Percentiles rank a stretch among this genome's conserved stretches.
These are phyloP conservation scores for Cokeromyces recurvatus DNA, from an alignment of 371 early-diverging fungal genomes.

Conservation along the genomic window DNA sequence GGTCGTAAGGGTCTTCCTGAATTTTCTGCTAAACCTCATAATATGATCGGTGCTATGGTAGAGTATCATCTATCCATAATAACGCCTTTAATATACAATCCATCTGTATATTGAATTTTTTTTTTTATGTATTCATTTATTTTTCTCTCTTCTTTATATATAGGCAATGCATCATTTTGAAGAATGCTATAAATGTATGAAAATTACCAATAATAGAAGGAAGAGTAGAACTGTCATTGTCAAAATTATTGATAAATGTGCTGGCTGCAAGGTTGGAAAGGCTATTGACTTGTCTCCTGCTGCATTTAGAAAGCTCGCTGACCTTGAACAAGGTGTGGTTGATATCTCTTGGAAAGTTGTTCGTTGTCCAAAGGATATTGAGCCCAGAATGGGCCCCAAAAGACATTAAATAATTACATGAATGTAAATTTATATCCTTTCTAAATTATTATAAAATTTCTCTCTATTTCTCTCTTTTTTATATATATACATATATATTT, in stretches of 20 bases:
- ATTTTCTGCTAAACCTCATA: conserved; percentile 33
- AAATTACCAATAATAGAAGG: conserved; percentile 40
- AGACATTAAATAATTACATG: conserved; percentile 3
- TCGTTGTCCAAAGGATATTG: conserved; percentile 16
- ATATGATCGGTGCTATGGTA: conserved; percentile 51
- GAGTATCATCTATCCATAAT: not conserved
- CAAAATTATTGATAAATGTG: conserved; percentile 46
- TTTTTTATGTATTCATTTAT: not conserved
- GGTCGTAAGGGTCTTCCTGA: conserved; percentile 39
- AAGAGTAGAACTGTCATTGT: conserved; percentile 32
- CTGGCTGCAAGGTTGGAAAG: conserved; percentile 38
- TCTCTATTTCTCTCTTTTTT: no score
- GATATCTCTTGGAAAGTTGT: conserved; percentile 43
- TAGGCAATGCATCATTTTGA: conserved; percentile 47
- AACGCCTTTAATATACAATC: no score
- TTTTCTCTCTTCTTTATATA: not conserved
- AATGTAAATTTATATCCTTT: not conserved
- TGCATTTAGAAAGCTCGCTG: conserved; percentile 38
- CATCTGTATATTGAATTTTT: not conserved
- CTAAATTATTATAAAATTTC: no score
- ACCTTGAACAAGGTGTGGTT: conserved; percentile 36
- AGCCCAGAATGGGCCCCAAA: conserved; percentile 21
- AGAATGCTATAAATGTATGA: conserved; percentile 48
- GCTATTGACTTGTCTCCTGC: conserved; percentile 44
- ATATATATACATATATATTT: not conserved